Evolutionary conservation across 2,329 filamentous ascomycete genomes (phyloP).

Genomic region (Alternaria solani): DNA sequence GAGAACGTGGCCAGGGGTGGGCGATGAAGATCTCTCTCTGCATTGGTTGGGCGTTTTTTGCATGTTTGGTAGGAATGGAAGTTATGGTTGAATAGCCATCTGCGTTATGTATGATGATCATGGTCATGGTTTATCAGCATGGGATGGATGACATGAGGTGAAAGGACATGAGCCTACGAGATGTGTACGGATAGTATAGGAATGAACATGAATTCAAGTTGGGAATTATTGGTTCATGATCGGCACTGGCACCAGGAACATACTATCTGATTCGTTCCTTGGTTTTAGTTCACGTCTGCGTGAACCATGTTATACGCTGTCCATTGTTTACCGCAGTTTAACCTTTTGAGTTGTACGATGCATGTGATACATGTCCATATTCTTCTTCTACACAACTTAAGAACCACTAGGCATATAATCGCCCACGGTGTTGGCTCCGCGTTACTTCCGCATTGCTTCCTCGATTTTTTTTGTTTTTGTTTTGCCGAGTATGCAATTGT

Average conservation of each 20-base stretch:
- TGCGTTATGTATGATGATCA: neutral
- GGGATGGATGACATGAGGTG: neutral
- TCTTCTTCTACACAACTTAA: neutral
- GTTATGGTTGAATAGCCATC: neutral
- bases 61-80: neutral
- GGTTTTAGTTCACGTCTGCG: no score
- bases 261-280: no score
- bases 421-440: neutral
- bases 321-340: no score
- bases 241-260: neutral
- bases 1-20: slow-evolving; percentile 59
- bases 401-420: neutral
- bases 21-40: slow-evolving; percentile 21
- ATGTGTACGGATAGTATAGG: neutral
- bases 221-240: neutral
- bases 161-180: neutral
- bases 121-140: neutral
- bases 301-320: no score
- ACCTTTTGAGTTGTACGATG: no score
- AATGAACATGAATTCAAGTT: neutral
- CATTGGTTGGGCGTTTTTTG: slow-evolving; percentile 1
- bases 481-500: neutral
- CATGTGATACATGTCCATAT: neutral
- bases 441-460: neutral
- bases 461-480: neutral